These are phyloP conservation scores for Corymbia maculata DNA, from an alignment of 345 rosid species.

Conservation along the genomic window DNA sequence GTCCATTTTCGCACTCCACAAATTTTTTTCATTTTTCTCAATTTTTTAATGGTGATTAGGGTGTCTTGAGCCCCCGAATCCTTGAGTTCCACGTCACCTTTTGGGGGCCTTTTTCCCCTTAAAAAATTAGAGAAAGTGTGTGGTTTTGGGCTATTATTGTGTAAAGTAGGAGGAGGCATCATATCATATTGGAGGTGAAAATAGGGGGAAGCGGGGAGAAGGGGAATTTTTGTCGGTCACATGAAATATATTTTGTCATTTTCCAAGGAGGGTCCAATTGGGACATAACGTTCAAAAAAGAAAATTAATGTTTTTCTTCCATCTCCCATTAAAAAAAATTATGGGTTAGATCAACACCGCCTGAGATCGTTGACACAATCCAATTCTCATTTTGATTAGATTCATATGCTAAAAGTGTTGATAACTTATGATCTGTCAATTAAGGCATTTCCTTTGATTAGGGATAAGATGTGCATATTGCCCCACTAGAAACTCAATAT, in stretches of 20 bases:
- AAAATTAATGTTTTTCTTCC: not conserved
- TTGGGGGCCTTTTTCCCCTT: not conserved
- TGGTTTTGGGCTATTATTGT: not conserved
- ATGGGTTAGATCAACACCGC: fast-evolving
- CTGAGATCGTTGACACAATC: not conserved
- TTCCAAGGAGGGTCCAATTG: not conserved
- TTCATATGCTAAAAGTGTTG: fast-evolving
- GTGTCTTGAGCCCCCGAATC: not conserved
- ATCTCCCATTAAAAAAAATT: not conserved
- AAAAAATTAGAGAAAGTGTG: not conserved
- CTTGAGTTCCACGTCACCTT: not conserved
- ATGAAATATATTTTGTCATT: not conserved
- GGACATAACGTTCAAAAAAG: not conserved
- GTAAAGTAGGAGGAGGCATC: not conserved
- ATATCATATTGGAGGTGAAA: not conserved
- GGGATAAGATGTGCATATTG: not conserved
- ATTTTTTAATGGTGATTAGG: not conserved
- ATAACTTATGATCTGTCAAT: not conserved
- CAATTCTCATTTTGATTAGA: fast-evolving
- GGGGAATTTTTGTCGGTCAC: not conserved
- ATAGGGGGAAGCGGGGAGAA: not conserved
- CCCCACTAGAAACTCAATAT: not conserved
- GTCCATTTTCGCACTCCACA: not conserved
- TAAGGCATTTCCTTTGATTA: not conserved
- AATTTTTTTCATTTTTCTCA: not conserved